phyloP scores from a whole-genome alignment of 1,284 basidiomycete species.

The Tilletia caries region DNA sequence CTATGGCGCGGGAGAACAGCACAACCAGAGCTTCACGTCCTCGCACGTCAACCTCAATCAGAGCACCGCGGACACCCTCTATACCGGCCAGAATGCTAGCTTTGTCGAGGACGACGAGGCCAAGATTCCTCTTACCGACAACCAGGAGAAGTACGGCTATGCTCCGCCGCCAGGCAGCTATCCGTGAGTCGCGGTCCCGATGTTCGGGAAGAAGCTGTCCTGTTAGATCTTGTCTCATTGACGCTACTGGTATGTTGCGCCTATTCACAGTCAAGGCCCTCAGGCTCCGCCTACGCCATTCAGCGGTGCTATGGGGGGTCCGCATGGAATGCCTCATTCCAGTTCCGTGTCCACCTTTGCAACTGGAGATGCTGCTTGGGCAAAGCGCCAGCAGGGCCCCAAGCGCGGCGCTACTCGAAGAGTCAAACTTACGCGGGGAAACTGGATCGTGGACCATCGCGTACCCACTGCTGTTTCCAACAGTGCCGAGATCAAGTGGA shows the following conservation, averaged over 20 bases:
- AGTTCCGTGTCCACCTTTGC: slow-evolving; percentile 21
- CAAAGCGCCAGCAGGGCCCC: slow-evolving; percentile 52
- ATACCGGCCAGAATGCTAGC: background rate
- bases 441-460: slow-evolving; percentile 57
- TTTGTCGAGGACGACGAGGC: slow-evolving; percentile 31
- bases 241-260: background rate
- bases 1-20: background rate
- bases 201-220: no score
- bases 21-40: slow-evolving; percentile 7
- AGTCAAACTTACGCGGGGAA: slow-evolving; percentile 76
- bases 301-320: slow-evolving; percentile 11
- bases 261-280: background rate
- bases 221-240: background rate
- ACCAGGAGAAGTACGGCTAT: slow-evolving; percentile 31
- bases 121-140: slow-evolving; percentile 33
- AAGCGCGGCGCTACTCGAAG: slow-evolving; percentile 62
- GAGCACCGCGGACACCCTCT: slow-evolving; percentile 4
- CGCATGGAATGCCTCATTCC: slow-evolving; percentile 8
- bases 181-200: slow-evolving; percentile 19
- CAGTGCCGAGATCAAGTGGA: slow-evolving; percentile 78
- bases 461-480: slow-evolving; percentile 82
- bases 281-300: background rate
- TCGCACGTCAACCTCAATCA: background rate
- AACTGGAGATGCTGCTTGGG: slow-evolving; percentile 41
- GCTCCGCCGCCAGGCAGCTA: slow-evolving; percentile 15